phyloP scores from a whole-genome alignment of 2,329 filamentous ascomycete species.

The Elsinoe australis region DNA sequence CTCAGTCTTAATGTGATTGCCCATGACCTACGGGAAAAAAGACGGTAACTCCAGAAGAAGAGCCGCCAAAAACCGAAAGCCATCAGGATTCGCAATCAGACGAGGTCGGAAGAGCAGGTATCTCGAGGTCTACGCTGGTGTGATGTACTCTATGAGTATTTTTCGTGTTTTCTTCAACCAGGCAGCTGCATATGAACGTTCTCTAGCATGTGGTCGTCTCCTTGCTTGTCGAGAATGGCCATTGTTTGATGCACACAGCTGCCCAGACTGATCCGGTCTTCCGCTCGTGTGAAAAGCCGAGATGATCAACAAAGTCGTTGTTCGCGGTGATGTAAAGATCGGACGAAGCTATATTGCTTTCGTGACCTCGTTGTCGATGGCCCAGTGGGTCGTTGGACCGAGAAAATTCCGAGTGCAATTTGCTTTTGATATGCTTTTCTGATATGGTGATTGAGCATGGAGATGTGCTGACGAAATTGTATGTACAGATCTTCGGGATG shows the following conservation, averaged over 20 bases:
- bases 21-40: background rate
- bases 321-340: background rate
- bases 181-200: too few relatives aligned
- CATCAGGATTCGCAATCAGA: too few relatives aligned
- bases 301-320: constrained; percentile 15
- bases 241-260: too few relatives aligned
- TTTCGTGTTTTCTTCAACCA: too few relatives aligned
- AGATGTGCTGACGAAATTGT: background rate
- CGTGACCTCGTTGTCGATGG: constrained; percentile 5
- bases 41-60: background rate
- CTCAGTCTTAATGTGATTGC: background rate
- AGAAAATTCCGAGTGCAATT: background rate
- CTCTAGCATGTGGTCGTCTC: too few relatives aligned
- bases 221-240: too few relatives aligned
- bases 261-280: too few relatives aligned
- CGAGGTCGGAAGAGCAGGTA: too few relatives aligned
- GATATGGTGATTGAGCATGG: background rate
- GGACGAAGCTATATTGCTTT: background rate
- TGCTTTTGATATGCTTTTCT: constrained; percentile 5
- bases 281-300: too few relatives aligned
- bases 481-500: constrained; percentile 4
- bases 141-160: too few relatives aligned
- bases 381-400: constrained; percentile 1
- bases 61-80: background rate
- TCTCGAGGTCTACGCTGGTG: too few relatives aligned